A percentile compares a stretch with the other conserved stretches of the same genome.
Conservation (phyloP, 2,329 filamentous ascomycete genomes). For the Gliomastix tumulicola region DNA sequence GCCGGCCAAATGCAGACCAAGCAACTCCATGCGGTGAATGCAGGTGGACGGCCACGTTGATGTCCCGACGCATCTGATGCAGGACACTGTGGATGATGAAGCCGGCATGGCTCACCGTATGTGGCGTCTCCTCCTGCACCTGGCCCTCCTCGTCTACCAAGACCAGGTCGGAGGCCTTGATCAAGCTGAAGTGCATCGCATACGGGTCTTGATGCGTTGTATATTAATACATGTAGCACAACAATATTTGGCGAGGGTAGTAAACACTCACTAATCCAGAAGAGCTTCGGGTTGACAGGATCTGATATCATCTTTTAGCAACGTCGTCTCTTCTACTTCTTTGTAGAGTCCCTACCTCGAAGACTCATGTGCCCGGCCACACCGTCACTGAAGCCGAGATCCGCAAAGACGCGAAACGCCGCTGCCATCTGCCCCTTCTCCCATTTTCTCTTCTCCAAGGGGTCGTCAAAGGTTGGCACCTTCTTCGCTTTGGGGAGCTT, state of each 20-base stretch:
- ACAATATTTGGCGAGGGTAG: too few species aligned
- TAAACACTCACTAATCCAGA: conserved; percentile 15
- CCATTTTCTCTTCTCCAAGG: conserved; percentile 9
- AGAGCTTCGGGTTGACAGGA: conserved; percentile 11
- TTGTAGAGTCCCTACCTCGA: conserved; percentile 2
- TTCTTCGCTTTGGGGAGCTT: neutral
- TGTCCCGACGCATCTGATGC: conserved; percentile 57
- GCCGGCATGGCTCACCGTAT: conserved; percentile 59
- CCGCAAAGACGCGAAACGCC: conserved; percentile 32
- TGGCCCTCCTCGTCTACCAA: conserved; percentile 53
- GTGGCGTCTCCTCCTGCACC: conserved; percentile 51
- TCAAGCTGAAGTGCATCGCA: conserved; percentile 56
- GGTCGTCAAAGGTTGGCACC: neutral
- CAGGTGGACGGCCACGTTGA: conserved; percentile 60
- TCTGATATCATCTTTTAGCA: conserved; percentile 1
- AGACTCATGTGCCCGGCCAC: conserved; percentile 32
- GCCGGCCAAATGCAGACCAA: conserved; percentile 56
- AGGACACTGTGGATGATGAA: conserved; percentile 62
- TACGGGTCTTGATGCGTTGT: conserved; percentile 45
- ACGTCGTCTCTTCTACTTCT: neutral
- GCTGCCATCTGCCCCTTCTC: conserved; percentile 23
- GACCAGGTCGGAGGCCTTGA: conserved; percentile 61
- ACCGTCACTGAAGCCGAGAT: conserved; percentile 29
- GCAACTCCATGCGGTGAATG: conserved; percentile 60
- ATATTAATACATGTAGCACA: too few species aligned